Conservation (phyloP, 2,329 filamentous ascomycete species). For the Neoascochyta sp. region DNA sequence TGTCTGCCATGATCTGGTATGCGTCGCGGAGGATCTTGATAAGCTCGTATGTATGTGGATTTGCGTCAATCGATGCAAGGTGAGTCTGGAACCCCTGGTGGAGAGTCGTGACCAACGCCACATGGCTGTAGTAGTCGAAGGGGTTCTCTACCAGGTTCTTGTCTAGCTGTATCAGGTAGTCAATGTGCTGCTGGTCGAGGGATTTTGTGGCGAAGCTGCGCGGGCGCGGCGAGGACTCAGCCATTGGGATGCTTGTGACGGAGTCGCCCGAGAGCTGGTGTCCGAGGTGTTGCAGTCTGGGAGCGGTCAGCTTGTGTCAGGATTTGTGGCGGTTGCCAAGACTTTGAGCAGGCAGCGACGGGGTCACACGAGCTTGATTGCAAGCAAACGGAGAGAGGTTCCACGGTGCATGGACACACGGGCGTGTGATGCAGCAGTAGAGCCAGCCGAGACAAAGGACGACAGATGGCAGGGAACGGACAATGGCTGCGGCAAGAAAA, state of each 20-base stretch:
- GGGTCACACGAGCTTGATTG: slow-evolving; percentile 1
- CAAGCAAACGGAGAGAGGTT: background rate
- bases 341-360: slow-evolving; percentile 14
- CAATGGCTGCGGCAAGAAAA: too few relatives aligned
- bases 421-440: too few relatives aligned
- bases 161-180: slow-evolving; percentile 45
- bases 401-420: too few relatives aligned
- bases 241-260: slow-evolving; percentile 46
- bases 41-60: slow-evolving; percentile 44
- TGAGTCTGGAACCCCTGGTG: slow-evolving; percentile 49
- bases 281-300: slow-evolving; percentile 31
- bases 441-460: too few relatives aligned
- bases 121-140: slow-evolving; percentile 49
- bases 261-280: slow-evolving; percentile 43
- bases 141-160: slow-evolving; percentile 45
- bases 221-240: slow-evolving; percentile 44
- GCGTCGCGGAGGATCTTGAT: slow-evolving; percentile 47
- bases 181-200: slow-evolving; percentile 43
- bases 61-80: slow-evolving; percentile 24
- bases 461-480: too few relatives aligned
- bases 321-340: slow-evolving; percentile 11
- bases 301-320: slow-evolving; percentile 6
- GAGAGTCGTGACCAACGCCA: slow-evolving; percentile 47
- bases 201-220: slow-evolving; percentile 43
- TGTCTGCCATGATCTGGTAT: slow-evolving; percentile 57